phyloP scores from a whole-genome alignment of 2,329 filamentous ascomycete species.

The Epichloe gansuensis region DNA sequence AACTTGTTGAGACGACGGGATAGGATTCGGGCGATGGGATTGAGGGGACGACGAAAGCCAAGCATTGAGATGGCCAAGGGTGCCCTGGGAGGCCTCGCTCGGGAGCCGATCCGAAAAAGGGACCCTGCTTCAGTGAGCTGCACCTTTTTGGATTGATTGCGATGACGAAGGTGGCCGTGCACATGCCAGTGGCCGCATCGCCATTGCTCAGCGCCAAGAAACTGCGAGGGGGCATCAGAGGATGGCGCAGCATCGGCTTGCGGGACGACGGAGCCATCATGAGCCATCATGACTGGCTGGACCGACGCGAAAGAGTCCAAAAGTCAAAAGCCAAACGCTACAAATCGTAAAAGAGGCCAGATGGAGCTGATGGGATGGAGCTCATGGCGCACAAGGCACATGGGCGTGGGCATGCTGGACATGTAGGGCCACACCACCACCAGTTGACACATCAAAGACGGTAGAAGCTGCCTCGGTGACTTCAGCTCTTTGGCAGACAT shows the following conservation, averaged over 20 bases:
- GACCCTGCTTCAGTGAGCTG: not conserved
- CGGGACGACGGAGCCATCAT: too few relatives aligned
- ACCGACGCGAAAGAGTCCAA: not conserved
- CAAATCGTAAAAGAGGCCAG: not conserved
- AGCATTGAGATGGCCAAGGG: not conserved
- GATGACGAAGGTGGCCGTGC: constrained; percentile 1
- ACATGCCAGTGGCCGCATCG: not conserved
- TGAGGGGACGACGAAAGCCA: not conserved
- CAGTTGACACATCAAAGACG: not conserved
- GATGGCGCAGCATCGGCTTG: too few relatives aligned
- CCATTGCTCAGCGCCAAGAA: not conserved
- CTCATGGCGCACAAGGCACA: not conserved
- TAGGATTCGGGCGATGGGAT: not conserved
- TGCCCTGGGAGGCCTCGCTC: constrained; percentile 6
- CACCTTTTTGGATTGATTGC: not conserved
- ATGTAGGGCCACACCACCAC: not conserved
- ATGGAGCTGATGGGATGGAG: not conserved
- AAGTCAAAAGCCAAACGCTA: not conserved
- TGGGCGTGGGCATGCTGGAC: not conserved
- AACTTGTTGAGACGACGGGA: not conserved
- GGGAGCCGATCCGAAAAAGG: constrained; percentile 6
- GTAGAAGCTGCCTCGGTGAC: not conserved
- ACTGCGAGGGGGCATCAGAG: not conserved
- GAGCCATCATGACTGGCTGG: too few relatives aligned
- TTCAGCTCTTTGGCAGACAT: too few relatives aligned